Base-by-base conservation (phyloP, 371 early-diverging fungal species). In the Basidiobolus meristosporus region DNA sequence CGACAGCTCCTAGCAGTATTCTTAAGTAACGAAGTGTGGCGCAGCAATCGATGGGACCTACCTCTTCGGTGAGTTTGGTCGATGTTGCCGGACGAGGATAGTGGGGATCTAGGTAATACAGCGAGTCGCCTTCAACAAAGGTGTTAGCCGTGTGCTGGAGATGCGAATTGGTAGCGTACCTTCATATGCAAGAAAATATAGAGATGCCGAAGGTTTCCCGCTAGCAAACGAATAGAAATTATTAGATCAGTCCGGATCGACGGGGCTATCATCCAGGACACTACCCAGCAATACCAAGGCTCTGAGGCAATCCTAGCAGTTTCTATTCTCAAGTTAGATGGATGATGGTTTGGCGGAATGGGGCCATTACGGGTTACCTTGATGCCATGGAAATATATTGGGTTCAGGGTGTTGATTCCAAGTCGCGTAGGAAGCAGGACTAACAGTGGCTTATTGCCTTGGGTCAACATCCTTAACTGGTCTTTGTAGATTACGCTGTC, bases 61-160 rank as follows among this genome's bases (percentile, higher is more conserved):
- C 65, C 48, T 59, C 63, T 33, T 50, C 61, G 12, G 63, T 56
- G 38, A 39, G 42, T 46, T 73, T 73, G 31, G 62, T 63, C 22
- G 69, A 65, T 15, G 73, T 37, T 26, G 73, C 70, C 15, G 78
- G 71, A 15, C 89, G 70, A 16, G 82, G 70, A 47, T 69, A 75
- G 52, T 96, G 97, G 17, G 97, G 93, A 50, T 96, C 97, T n/a
- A 90, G 60, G 47, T 89, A 96, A 10, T 90, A 63, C 7, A 95
- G 49, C 20, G 82, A 70, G 50, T 81, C 68, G 3, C 70, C 80
- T 70, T 40, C 29, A 16, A 22, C 21, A 38, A 36, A 17, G 35
- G 30, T 23, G 45, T 28, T 44, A 22, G 20, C 36, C 20, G 2
- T 21, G 1, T 26, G 9, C 18, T n/a, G n/a, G n/a, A n/a, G n/a